These are phyloP conservation scores for Corymbia citriodora DNA, from an alignment of 441 rosid genomes.

Conservation along the genomic window DNA sequence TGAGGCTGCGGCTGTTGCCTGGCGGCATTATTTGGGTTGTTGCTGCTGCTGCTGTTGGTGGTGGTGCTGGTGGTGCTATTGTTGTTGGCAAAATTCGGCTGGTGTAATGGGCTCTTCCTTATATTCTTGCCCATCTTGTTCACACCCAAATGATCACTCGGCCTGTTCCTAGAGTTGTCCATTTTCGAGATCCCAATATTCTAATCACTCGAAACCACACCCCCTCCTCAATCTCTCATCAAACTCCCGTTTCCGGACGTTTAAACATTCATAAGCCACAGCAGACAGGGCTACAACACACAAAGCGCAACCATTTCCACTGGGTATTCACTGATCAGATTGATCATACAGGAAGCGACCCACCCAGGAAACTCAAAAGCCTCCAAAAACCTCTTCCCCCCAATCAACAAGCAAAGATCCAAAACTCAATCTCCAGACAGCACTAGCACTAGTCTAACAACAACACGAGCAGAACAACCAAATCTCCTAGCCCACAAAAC, in stretches of 20 bases:
- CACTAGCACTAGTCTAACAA: neutral
- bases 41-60: neutral
- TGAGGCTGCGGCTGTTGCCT: conserved; percentile 85
- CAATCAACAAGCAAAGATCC: neutral
- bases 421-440: neutral
- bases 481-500: neutral
- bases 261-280: neutral
- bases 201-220: neutral
- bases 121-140: conserved; percentile 84
- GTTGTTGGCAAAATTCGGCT: conserved; percentile 59
- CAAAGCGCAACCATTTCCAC: neutral
- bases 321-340: neutral
- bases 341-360: neutral
- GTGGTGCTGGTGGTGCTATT: neutral
- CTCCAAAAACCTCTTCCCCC: neutral
- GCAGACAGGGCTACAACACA: neutral
- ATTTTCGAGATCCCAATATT: conserved; percentile 21
- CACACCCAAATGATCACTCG: conserved; percentile 67
- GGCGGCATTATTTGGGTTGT: conserved; percentile 17
- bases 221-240: neutral
- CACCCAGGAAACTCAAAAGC: neutral
- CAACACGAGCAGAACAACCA: neutral
- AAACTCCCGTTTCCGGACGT: neutral
- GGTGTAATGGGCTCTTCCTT: conserved; percentile 71
- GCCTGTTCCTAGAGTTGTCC: conserved; percentile 77